These are phyloP conservation scores for Zymoseptoria brevis DNA, from an alignment of 2,329 filamentous ascomycete species.

Conservation along the genomic window DNA sequence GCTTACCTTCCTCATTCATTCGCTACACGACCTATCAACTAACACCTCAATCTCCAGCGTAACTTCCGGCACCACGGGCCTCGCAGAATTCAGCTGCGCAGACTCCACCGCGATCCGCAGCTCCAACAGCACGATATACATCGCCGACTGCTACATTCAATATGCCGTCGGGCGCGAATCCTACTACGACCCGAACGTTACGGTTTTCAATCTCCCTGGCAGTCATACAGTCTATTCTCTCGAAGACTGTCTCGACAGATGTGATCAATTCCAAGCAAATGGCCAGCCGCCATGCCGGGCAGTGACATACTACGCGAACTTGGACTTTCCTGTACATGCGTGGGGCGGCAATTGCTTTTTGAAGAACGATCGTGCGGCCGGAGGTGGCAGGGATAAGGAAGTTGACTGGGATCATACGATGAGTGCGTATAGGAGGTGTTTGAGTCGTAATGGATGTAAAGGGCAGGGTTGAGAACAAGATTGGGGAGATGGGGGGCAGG, in stretches of 20 bases:
- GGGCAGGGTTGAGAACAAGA: background rate
- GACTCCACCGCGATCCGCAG: constrained; percentile 3
- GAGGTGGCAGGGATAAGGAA: constrained; percentile 2
- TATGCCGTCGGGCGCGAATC: constrained; percentile 4
- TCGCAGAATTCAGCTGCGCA: constrained; percentile 11
- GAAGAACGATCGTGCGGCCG: constrained; percentile 10
- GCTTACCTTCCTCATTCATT: too few species aligned
- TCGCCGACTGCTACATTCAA: constrained; percentile 9
- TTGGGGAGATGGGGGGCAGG: background rate
- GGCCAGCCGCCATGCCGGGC: constrained; percentile 7
- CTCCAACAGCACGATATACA: constrained; percentile 1
- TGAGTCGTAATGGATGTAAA: constrained; percentile 8
- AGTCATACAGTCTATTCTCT: constrained; percentile 10
- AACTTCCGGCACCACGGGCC: constrained; percentile 9
- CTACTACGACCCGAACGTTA: constrained; percentile 10
- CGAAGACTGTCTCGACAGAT: constrained; percentile 7
- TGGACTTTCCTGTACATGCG: constrained; percentile 3
- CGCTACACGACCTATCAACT: too few species aligned
- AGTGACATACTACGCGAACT: constrained; percentile 11
- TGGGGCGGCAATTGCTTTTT: constrained; percentile 14
- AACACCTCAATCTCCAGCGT: constrained; percentile 3
- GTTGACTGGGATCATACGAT: constrained; percentile 10
- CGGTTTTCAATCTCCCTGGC: constrained; percentile 5
- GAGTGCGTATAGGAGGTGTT: constrained; percentile 9
- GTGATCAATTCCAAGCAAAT: constrained; percentile 5